phyloP scores from a whole-genome alignment of 164 flowering plant species.

The Stephania yunnanensis region DNA sequence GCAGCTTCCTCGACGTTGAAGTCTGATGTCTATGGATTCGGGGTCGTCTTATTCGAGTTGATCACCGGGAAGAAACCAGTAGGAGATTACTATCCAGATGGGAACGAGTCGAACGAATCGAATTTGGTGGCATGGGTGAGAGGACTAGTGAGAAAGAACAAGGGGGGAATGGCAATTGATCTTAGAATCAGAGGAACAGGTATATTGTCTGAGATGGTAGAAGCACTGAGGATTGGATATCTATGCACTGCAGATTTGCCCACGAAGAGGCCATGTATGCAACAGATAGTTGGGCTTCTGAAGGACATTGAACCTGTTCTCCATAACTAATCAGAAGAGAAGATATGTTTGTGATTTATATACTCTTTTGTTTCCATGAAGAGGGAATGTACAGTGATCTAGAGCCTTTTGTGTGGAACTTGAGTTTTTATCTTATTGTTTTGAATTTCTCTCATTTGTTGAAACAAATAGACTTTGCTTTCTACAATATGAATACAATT shows the following conservation, averaged over 20 bases:
- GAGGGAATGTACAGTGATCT: conserved; percentile 19
- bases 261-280: conserved; percentile 81
- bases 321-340: conserved; percentile 16
- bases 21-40: conserved; percentile 77
- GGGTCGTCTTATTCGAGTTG: conserved; percentile 73
- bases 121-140: conserved; percentile 74
- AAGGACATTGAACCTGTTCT: conserved; percentile 66
- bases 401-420: neutral
- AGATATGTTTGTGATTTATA: neutral
- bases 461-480: neutral
- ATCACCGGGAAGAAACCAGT: conserved; percentile 72
- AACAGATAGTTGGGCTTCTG: conserved; percentile 84
- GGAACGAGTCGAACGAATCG: conserved; percentile 37
- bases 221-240: conserved; percentile 78
- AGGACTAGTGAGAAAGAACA: conserved; percentile 51
- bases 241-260: conserved; percentile 88
- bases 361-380: conserved; percentile 1
- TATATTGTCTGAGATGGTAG: conserved; percentile 51
- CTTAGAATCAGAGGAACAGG: conserved; percentile 60
- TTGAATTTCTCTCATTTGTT: neutral
- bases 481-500: neutral
- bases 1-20: conserved; percentile 41
- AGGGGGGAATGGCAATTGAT: conserved; percentile 51
- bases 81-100: conserved; percentile 59
- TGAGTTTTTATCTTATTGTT: neutral